Evolutionary conservation across 139 green algal species (phyloP), one percentile per base, ranked within the genome.

Genomic region (Coelastrella sp.): DNA sequence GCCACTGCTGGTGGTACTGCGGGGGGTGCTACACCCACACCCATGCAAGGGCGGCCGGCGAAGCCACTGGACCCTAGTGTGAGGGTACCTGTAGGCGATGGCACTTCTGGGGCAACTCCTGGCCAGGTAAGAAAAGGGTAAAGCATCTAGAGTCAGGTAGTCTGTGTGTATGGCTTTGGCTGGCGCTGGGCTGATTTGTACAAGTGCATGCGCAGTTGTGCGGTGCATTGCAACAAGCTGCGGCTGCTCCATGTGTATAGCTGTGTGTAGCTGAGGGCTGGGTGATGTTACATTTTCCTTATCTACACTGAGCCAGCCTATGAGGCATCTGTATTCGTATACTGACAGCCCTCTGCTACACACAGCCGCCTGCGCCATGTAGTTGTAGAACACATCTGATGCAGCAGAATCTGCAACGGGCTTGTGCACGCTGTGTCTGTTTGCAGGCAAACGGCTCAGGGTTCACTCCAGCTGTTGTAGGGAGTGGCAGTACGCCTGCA

Each of bases 291-390:
- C 20, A 76, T 74, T 74, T 77, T 90, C 73, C 85, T 90, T 90
- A 90, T 90, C 85, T 83, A 82, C 71, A 75, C 85, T n/a, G 71
- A 83, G 57, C 58, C 22, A 19, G 23, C 61, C 85, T 32, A 76
- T 90, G 85, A 90, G 57, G 85, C 66, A 68, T 83, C 47, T 90
- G 85, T 90, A 90, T 90, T 90, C 85, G 85, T 90, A 90, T 22
- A 90, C 85, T 83, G 85, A 90, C 73, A 83, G 73, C 85, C 56
- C 57, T n/a, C 71, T 73, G 85, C 83, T 78, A 20, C 22, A 47
- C 32, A 47, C 32, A 47, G 32, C 32, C 32, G 1, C 32, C 32
- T 47, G 1, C 32, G 32, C 32, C 32, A 47, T 47, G 32, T 47
- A 47, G 32, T 47, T 47, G 32, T 47, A 47, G 32, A 47, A 47